Evolutionary conservation across 192 early-diverging fungal genomes (phyloP).

Genomic region (Coemansia sp.): DNA sequence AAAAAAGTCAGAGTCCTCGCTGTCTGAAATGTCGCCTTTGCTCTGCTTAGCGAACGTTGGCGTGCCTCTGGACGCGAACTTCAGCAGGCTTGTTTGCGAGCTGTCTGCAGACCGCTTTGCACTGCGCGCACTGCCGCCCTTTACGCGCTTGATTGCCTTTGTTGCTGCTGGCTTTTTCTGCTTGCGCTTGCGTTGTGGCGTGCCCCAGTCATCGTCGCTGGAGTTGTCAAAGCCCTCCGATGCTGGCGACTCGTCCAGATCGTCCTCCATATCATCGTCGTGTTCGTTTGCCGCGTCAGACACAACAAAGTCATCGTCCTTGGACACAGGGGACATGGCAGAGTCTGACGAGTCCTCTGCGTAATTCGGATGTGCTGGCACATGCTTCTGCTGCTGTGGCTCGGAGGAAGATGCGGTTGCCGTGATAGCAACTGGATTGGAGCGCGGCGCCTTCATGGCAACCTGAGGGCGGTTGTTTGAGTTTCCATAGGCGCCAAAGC

Average conservation of each 20-base stretch:
- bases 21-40: constrained; percentile 32
- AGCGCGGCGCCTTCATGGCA: constrained; percentile 51
- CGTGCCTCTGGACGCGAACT: constrained; percentile 10
- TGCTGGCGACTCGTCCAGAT: constrained; percentile 34
- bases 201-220: constrained; percentile 54
- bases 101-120: constrained; percentile 1
- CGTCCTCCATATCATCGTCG: constrained; percentile 54
- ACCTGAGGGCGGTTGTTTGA: constrained; percentile 29
- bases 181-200: constrained; percentile 52
- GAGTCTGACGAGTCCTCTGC: constrained; percentile 31
- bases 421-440: constrained; percentile 16
- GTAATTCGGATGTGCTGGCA: constrained; percentile 14
- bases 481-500: constrained; percentile 39
- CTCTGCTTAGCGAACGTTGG: constrained; percentile 14
- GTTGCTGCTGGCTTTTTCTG: constrained; percentile 27
- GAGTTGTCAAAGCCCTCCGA: constrained; percentile 41
- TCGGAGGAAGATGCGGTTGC: neutral
- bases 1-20: constrained; percentile 48
- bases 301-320: constrained; percentile 43
- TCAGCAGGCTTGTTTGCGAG: constrained; percentile 10
- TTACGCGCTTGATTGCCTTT: constrained; percentile 46
- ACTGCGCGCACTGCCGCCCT: constrained; percentile 16
- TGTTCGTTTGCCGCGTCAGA: constrained; percentile 13
- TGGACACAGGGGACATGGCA: constrained; percentile 31
- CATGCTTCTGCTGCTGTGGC: constrained; percentile 12